A percentile compares a stretch with the other conserved stretches of the same genome.
Conservation (phyloP, 768 basidiomycete species). For the Mycena olivaceomarginata region DNA sequence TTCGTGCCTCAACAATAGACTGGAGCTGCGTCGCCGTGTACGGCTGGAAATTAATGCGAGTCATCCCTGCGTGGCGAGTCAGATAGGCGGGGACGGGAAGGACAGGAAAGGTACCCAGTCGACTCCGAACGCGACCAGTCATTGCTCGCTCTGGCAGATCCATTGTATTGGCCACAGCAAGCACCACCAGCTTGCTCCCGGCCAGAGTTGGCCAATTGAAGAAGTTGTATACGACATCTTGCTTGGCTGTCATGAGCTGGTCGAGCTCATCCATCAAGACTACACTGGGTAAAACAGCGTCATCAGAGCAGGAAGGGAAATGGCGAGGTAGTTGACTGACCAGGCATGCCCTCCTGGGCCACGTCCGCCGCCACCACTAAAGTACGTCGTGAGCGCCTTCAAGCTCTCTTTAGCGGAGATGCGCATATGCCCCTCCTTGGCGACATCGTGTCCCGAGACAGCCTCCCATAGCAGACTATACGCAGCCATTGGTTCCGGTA, state of each 20-base stretch:
- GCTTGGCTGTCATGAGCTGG: slow-evolving; percentile 95
- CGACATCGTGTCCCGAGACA: slow-evolving; percentile 86
- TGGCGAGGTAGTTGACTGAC: slow-evolving; percentile 66
- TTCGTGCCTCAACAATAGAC: slow-evolving; percentile 90
- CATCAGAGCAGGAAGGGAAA: slow-evolving; percentile 7
- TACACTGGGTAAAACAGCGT: slow-evolving; percentile 74
- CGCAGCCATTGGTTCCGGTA: slow-evolving; percentile 94
- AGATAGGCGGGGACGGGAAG: background rate
- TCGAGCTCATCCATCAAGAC: slow-evolving; percentile 99
- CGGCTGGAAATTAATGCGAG: slow-evolving; percentile 93
- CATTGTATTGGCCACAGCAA: slow-evolving; percentile 99
- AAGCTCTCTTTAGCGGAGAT: slow-evolving; percentile 90
- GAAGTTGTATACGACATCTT: slow-evolving; percentile 99
- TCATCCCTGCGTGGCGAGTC: slow-evolving; percentile 78
- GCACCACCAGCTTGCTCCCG: slow-evolving; percentile 92
- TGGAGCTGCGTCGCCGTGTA: slow-evolving; percentile 88
- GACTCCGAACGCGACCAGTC: slow-evolving; percentile 93
- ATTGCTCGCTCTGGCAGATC: slow-evolving; percentile 97
- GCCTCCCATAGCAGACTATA: slow-evolving; percentile 96
- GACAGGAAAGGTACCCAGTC: slow-evolving; percentile 78
- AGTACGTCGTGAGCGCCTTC: slow-evolving; percentile 85
- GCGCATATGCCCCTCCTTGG: slow-evolving; percentile 76
- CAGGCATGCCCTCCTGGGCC: slow-evolving; percentile 93
- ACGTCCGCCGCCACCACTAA: slow-evolving; percentile 75
- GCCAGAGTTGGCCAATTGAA: slow-evolving; percentile 99